A percentile compares a stretch with the other conserved stretches of the same genome.
phyloP scores from a whole-genome alignment of 441 rosid genomes.

The Hura crepitans region DNA sequence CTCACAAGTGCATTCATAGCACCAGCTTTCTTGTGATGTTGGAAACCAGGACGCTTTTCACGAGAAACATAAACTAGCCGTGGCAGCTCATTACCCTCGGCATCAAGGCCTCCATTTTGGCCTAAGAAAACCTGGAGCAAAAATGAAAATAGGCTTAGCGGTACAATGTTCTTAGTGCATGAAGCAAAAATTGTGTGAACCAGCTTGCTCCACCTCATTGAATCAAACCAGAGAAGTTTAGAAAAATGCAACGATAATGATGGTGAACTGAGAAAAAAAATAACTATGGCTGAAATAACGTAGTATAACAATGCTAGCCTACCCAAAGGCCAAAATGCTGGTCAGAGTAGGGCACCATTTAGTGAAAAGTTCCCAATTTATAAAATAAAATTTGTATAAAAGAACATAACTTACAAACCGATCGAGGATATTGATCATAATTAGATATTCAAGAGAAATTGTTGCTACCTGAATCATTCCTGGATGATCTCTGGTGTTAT shows the following conservation, averaged over 20 bases:
- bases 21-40: constrained; percentile 99
- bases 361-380: not conserved
- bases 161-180: not conserved
- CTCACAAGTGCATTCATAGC: constrained; percentile 97
- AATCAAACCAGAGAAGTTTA: constrained; percentile 11
- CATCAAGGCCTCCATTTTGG: constrained; percentile 93
- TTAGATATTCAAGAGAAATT: constrained; percentile 2
- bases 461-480: constrained; percentile 93
- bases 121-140: constrained; percentile 87
- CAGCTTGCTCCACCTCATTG: constrained; percentile 1
- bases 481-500: constrained; percentile 95
- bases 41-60: constrained; percentile 96
- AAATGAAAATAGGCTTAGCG: constrained; percentile 6
- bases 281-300: not conserved
- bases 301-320: not conserved
- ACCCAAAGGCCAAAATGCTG: not conserved
- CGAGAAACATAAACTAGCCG: constrained; percentile 97
- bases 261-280: not conserved
- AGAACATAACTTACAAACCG: not conserved
- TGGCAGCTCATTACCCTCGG: constrained; percentile 95
- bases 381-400: not conserved
- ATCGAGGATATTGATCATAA: not conserved
- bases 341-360: not conserved
- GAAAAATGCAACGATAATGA: not conserved
- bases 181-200: not conserved